phyloP scores from a whole-genome alignment of 164 flowering plant genomes.

The Vitis vinifera region ASM3070453v1 NC_081805.1:24400001-24400500 shows the following conservation, averaged over 20 bases:
- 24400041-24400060: not conserved
- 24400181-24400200: conserved; percentile 93
- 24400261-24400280: not conserved
- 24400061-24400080: not conserved
- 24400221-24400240: not conserved
- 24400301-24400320: not conserved
- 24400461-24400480: too few relatives aligned
- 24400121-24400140: conserved; percentile 94
- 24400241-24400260: not conserved
- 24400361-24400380: not conserved
- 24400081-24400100: not conserved
- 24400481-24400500: too few relatives aligned
- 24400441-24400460: too few relatives aligned
- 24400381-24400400: not conserved
- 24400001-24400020: conserved; percentile 82
- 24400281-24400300: not conserved
- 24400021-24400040: not conserved
- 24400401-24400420: too few relatives aligned
- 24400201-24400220: conserved; percentile 96
- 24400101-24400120: conserved; percentile 78
- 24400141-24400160: conserved; percentile 88
- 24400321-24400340: too few relatives aligned
- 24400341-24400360: too few relatives aligned
- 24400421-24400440: too few relatives aligned
- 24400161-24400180: conserved; percentile 83